Evolutionary conservation across 768 basidiomycete genomes (phyloP).

Genomic region (Rubroboletus satanas): DNA sequence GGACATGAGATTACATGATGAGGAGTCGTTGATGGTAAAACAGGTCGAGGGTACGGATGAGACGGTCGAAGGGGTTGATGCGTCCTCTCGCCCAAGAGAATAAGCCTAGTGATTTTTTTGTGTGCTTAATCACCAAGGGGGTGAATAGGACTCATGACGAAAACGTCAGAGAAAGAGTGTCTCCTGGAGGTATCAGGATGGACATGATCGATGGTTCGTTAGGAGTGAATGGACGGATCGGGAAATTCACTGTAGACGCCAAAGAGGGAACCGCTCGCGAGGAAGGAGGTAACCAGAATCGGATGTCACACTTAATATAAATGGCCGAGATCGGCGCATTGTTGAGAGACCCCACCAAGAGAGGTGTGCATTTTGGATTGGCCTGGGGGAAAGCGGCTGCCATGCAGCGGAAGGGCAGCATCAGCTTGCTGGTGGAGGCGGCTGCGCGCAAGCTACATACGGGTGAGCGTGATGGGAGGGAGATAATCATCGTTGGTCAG

Average conservation of each 20-base stretch:
- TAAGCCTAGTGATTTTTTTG: too few relatives aligned
- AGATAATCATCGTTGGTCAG: too few relatives aligned
- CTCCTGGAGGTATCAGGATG: neutral
- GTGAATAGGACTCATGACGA: neutral
- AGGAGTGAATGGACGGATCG: too few relatives aligned
- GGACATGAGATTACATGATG: slow-evolving; percentile 68
- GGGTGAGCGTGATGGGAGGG: too few relatives aligned
- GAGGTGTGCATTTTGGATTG: too few relatives aligned
- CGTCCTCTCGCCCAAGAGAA: too few relatives aligned
- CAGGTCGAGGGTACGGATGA: slow-evolving; percentile 23
- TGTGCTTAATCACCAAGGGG: slow-evolving; percentile 1
- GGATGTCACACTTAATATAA: slow-evolving; percentile 38
- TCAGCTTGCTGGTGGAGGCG: too few relatives aligned
- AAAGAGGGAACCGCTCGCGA: slow-evolving; percentile 64
- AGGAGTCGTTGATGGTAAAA: slow-evolving; percentile 6
- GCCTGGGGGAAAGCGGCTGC: too few relatives aligned
- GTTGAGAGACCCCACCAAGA: too few relatives aligned
- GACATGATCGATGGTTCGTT: too few relatives aligned
- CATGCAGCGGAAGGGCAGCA: too few relatives aligned
- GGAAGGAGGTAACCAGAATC: slow-evolving; percentile 47
- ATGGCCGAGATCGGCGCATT: neutral
- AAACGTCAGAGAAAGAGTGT: slow-evolving; percentile 3
- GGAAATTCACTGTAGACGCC: slow-evolving; percentile 40
- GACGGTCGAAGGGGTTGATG: slow-evolving; percentile 33
- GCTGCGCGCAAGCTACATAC: too few relatives aligned